Evolutionary conservation across 2,329 filamentous ascomycete genomes (phyloP).

Genomic region (Akanthomyces uredinophilus): DNA sequence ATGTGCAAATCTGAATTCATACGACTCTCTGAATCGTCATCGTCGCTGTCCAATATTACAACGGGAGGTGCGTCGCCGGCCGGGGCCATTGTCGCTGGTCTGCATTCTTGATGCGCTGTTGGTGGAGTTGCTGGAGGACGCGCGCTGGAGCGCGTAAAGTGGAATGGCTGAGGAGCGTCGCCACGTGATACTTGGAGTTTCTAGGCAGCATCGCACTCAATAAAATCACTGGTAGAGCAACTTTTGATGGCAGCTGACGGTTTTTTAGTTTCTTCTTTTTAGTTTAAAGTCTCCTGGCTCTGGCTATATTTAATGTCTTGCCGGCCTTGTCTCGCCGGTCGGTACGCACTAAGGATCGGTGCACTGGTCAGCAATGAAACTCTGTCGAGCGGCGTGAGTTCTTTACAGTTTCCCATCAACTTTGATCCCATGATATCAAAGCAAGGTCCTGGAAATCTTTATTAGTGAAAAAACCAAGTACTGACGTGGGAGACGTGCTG

Average conservation of each 20-base stretch:
- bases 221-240: not conserved
- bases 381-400: too few species aligned
- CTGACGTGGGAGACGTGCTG: too few species aligned
- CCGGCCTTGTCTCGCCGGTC: too few species aligned
- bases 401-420: too few species aligned
- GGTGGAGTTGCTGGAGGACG: not conserved
- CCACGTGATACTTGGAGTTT: constrained; percentile 9
- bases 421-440: too few species aligned
- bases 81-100: not conserved
- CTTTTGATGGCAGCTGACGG: not conserved
- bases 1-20: not conserved
- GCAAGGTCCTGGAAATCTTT: too few species aligned
- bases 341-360: too few species aligned
- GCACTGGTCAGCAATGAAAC: not conserved
- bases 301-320: too few species aligned
- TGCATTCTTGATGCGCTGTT: constrained; percentile 4
- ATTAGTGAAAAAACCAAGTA: too few species aligned
- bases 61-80: not conserved
- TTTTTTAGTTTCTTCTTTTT: not conserved
- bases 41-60: constrained; percentile 12
- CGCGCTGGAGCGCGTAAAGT: constrained; percentile 6
- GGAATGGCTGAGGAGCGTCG: constrained; percentile 3
- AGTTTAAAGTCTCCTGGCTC: not conserved
- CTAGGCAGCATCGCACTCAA: not conserved
- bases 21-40: not conserved